Base-by-base conservation (phyloP, 2,329 filamentous ascomycete genomes). In the Furcasterigmium sp. region DNA sequence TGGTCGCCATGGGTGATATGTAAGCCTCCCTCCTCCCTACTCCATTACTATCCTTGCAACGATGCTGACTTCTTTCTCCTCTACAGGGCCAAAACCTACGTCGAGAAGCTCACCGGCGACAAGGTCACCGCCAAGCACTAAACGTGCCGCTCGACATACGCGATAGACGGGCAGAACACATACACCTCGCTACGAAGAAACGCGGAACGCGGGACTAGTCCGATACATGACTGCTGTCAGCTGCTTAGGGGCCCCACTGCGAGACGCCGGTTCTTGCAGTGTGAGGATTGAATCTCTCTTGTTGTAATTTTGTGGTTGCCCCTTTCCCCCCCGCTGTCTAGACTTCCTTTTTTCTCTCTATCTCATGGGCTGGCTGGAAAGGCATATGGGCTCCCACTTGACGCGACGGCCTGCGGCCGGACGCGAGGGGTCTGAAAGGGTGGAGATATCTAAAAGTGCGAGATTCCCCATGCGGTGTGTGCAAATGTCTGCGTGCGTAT, bases 1-100 rank as follows among this genome's bases (percentile, higher is more conserved):
- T 98, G 93, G 93, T 98, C 70, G 93, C 91, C 61, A 78, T 97
- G 68, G 93, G 93, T 71, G 93, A 97, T 73, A 91, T 95, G 90
- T 94, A 72, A 76, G 89, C 81, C 46, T 51, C 36, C 26, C 44
- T 48, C 28, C 15, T 39, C 32, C 17, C n/a, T 34, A 41, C 20
- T 26, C n/a, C 28, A n/a, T 10, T 19, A 34, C 17, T 23, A 39
- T 52, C 30, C 60, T 65, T 51, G 60, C 54, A 20, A 23, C 28
- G 39, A 42, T 44, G 26, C 13, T 36, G 47, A 35, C 32, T 17
- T 15, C n/a, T 7, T 41, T 43, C 32, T 17, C 32, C n/a, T 7
- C 42, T 43, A 61, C 54, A 84, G 80, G 73, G 80, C 80, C 49
- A 84, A 84, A 70, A 70, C 69, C 43, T 83, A 84, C 53, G 78